Percentiles rank a stretch among this genome's conserved stretches.
These are phyloP conservation scores for Clarireedia monteithiana DNA, from an alignment of 2,329 filamentous ascomycete genomes.

Conservation along the genomic window DNA sequence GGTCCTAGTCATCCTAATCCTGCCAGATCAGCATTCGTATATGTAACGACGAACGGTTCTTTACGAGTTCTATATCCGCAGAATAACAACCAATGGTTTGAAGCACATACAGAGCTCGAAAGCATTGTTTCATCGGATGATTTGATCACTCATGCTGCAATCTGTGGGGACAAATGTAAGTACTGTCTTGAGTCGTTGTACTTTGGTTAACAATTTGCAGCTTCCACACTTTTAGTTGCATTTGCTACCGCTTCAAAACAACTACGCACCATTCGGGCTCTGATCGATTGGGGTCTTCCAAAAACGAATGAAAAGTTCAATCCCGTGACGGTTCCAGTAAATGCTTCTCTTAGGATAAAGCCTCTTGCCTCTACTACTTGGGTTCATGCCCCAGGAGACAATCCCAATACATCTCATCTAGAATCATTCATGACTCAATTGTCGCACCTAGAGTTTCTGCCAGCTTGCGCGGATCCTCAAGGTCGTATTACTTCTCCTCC, in stretches of 20 bases:
- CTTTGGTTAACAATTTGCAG: conserved; percentile 15
- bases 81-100: conserved; percentile 62
- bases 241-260: conserved; percentile 64
- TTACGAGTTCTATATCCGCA: conserved; percentile 74
- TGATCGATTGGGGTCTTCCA: conserved; percentile 64
- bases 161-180: conserved; percentile 67
- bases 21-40: conserved; percentile 66
- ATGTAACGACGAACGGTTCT: conserved; percentile 65
- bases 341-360: conserved; percentile 45
- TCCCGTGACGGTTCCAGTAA: conserved; percentile 39
- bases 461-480: conserved; percentile 48
- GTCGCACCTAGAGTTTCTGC: conserved; percentile 65
- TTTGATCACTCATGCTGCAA: conserved; percentile 70
- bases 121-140: conserved; percentile 65
- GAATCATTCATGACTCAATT: conserved; percentile 52
- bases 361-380: conserved; percentile 51
- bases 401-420: conserved; percentile 34
- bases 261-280: conserved; percentile 65
- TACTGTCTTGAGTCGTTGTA: not conserved
- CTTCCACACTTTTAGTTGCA: conserved; percentile 50
- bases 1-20: conserved; percentile 68
- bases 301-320: conserved; percentile 48
- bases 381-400: conserved; percentile 27
- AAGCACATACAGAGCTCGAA: conserved; percentile 67
- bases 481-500: conserved; percentile 34